Evolutionary conservation across 768 basidiomycete species (phyloP).

Genomic region (Chlorophyllum brunneum): DNA sequence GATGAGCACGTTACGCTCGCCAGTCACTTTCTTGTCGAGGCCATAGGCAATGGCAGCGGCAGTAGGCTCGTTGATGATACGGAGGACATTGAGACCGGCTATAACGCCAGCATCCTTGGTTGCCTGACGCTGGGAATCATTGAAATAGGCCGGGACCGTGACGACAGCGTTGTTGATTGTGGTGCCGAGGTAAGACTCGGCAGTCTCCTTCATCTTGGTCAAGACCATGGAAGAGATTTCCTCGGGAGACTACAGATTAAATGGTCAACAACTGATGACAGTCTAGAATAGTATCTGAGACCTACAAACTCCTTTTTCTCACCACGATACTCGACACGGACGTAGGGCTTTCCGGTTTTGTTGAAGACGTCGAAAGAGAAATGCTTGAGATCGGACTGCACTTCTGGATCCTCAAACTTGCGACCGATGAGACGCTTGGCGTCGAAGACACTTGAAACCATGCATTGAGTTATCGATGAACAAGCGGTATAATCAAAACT

Average conservation of each 20-base stretch:
- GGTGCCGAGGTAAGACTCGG: slow-evolving; percentile 91
- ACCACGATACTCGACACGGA: slow-evolving; percentile 87
- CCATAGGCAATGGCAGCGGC: slow-evolving; percentile 98
- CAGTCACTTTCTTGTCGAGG: slow-evolving; percentile 88
- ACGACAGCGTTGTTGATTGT: slow-evolving; percentile 88
- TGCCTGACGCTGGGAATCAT: slow-evolving; percentile 97
- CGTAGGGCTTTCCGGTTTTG: slow-evolving; percentile 85
- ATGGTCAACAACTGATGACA: neutral
- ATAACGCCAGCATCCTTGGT: slow-evolving; percentile 98
- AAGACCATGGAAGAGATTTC: slow-evolving; percentile 99
- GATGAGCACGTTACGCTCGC: slow-evolving; percentile 94
- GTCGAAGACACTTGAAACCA: slow-evolving; percentile 78
- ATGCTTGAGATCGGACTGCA: slow-evolving; percentile 82
- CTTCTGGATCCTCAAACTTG: slow-evolving; percentile 82
- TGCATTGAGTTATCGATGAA: slow-evolving; percentile 4
- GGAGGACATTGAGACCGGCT: slow-evolving; percentile 90
- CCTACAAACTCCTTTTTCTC: slow-evolving; percentile 92
- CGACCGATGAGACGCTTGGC: slow-evolving; percentile 98
- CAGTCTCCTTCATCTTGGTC: slow-evolving; percentile 97
- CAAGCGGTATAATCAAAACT: neutral
- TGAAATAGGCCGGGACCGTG: slow-evolving; percentile 97
- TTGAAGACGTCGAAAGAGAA: slow-evolving; percentile 92
- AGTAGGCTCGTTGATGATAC: slow-evolving; percentile 99
- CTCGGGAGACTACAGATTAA: slow-evolving; percentile 70
- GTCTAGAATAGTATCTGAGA: slow-evolving; percentile 15